Conservation (phyloP, 805 yeast genomes). For the Wilhelminamyces savonicus region DNA sequence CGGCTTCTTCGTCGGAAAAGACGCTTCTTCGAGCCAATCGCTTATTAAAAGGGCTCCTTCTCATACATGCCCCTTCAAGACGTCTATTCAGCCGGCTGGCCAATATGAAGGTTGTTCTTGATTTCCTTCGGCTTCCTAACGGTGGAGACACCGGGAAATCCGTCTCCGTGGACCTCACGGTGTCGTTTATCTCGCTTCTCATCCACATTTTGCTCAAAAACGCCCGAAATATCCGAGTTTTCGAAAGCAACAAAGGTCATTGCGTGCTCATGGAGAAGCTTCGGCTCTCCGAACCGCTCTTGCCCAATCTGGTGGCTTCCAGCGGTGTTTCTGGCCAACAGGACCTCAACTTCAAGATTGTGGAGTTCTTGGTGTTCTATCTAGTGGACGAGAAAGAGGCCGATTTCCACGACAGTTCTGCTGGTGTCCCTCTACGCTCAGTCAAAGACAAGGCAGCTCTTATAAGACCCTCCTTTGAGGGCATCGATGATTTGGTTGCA, state of each 20-base stretch:
- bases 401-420: too few species aligned
- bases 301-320: background rate
- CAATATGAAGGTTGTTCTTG: constrained; percentile 33
- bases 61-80: constrained; percentile 54
- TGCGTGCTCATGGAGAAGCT: constrained; percentile 39
- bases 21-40: constrained; percentile 27
- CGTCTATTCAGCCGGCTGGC: constrained; percentile 36
- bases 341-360: constrained; percentile 52
- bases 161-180: constrained; percentile 11
- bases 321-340: constrained; percentile 24
- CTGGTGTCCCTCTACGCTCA: too few species aligned
- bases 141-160: constrained; percentile 1
- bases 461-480: too few species aligned
- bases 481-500: too few species aligned
- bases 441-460: too few species aligned
- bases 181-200: constrained; percentile 44
- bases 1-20: background rate
- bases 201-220: constrained; percentile 54
- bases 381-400: constrained; percentile 58
- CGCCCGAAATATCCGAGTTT: constrained; percentile 49
- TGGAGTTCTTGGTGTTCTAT: constrained; percentile 67
- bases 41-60: constrained; percentile 52
- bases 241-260: constrained; percentile 55
- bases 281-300: constrained; percentile 6
- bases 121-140: constrained; percentile 18